Evolutionary conservation across 1,139 yeast genomes (phyloP).

Genomic region (Taphrina flavorubra): DNA sequence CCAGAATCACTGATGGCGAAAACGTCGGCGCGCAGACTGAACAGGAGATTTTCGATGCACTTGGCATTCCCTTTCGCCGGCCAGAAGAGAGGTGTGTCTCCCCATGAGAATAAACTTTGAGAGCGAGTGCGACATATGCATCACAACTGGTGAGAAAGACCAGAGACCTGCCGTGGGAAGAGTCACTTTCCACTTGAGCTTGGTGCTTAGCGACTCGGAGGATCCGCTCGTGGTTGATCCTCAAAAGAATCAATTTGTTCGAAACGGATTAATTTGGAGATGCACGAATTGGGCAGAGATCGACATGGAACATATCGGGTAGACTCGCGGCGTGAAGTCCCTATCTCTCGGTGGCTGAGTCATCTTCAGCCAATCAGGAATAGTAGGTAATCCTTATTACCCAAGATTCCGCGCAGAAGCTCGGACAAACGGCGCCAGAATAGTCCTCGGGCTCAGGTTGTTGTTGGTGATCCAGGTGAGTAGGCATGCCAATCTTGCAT

Average conservation of each 20-base stretch:
- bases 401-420: neutral
- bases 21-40: conserved; percentile 31
- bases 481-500: too few species aligned
- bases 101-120: neutral
- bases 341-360: neutral
- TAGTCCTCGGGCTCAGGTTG: neutral
- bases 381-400: conserved; percentile 2
- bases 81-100: conserved; percentile 36
- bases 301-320: neutral
- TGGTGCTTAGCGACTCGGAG: too few species aligned
- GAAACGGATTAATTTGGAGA: neutral
- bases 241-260: too few species aligned
- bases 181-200: too few species aligned
- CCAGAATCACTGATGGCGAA: conserved; percentile 25
- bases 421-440: neutral
- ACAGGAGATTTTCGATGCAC: conserved; percentile 19
- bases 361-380: conserved; percentile 1
- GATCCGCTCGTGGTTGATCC: too few species aligned
- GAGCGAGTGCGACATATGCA: neutral
- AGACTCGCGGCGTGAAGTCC: neutral
- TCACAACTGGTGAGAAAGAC: too few species aligned
- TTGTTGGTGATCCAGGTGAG: too few species aligned
- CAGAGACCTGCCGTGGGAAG: too few species aligned
- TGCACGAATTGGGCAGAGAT: neutral
- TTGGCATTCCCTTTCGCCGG: conserved; percentile 32